Conservation (phyloP, 2,329 filamentous ascomycete genomes). For the Fusarium staphyleae region DNA sequence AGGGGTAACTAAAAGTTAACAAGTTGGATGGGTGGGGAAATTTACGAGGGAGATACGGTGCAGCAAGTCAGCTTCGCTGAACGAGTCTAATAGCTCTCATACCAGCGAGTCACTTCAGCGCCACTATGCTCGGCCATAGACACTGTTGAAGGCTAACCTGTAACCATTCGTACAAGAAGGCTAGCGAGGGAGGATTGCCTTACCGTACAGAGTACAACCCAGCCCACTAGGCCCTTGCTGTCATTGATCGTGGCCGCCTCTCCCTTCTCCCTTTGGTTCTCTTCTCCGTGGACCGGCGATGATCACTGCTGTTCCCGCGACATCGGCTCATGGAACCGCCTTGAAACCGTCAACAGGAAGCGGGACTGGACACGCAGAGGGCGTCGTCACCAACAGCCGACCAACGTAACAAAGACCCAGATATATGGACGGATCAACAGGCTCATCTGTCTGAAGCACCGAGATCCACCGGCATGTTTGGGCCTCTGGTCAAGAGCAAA, state of each 20-base stretch:
- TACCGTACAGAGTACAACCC: slow-evolving; percentile 4
- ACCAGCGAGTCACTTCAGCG: slow-evolving; percentile 11
- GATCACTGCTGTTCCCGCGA: slow-evolving; percentile 26
- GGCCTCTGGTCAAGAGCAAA: slow-evolving; percentile 19
- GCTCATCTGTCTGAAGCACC: slow-evolving; percentile 23
- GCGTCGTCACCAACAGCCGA: slow-evolving; percentile 36
- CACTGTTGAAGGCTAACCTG: not conserved
- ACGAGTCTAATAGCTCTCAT: slow-evolving; percentile 13
- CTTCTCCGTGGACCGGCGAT: slow-evolving; percentile 22
- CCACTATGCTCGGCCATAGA: slow-evolving; percentile 1
- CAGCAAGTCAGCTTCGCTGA: slow-evolving; percentile 19
- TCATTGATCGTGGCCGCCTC: slow-evolving; percentile 15
- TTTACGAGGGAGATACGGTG: slow-evolving; percentile 1
- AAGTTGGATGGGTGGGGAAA: slow-evolving; percentile 27
- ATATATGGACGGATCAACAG: slow-evolving; percentile 29
- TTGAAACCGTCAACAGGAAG: slow-evolving; percentile 23
- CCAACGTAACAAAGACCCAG: slow-evolving; percentile 32
- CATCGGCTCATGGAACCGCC: slow-evolving; percentile 30
- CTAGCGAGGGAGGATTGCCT: not conserved
- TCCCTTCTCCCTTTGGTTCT: slow-evolving; percentile 26
- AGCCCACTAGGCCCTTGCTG: too few relatives aligned
- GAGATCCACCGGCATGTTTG: slow-evolving; percentile 26
- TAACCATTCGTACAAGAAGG: not conserved
- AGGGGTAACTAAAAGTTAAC: slow-evolving; percentile 10
- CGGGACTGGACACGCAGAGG: slow-evolving; percentile 19